Conservation (phyloP, 495 filamentous ascomycete species). For the Endocarpon pusillum region DNA sequence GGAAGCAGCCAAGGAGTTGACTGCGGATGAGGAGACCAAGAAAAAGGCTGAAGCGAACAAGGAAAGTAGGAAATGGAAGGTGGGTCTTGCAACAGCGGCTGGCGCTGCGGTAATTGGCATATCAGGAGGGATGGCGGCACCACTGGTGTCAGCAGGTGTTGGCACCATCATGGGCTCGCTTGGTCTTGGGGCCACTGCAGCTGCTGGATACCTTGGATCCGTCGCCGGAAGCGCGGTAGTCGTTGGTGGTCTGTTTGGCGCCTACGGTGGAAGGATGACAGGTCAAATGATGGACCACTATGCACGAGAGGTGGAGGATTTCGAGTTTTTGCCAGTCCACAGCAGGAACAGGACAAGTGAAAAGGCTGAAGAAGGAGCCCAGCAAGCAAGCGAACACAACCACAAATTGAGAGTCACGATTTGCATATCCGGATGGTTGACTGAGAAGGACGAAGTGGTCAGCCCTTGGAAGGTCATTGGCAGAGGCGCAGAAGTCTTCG, state of each 20-base stretch:
- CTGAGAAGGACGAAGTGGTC: constrained; percentile 47
- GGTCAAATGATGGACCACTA: constrained; percentile 78
- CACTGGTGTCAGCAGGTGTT: constrained; percentile 65
- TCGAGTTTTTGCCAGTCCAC: constrained; percentile 66
- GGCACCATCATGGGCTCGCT: constrained; percentile 68
- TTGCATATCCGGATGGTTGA: constrained; percentile 69
- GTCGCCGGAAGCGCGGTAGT: constrained; percentile 60
- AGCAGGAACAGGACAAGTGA: constrained; percentile 22
- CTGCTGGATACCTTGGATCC: constrained; percentile 62
- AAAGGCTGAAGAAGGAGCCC: constrained; percentile 26
- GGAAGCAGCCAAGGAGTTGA: constrained; percentile 52
- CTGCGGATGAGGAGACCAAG: constrained; percentile 46
- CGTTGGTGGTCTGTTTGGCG: constrained; percentile 74
- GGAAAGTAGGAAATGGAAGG: constrained; percentile 54
- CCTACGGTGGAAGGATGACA: constrained; percentile 73
- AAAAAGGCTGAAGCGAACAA: constrained; percentile 52
- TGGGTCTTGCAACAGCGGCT: constrained; percentile 64
- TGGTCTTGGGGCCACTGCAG: constrained; percentile 61
- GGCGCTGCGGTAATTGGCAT: constrained; percentile 64
- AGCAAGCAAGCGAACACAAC: constrained; percentile 22
- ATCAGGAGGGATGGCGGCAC: constrained; percentile 65
- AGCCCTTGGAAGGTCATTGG: constrained; percentile 64
- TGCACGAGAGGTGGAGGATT: constrained; percentile 72
- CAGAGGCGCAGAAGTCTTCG: constrained; percentile 57
- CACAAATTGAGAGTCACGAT: constrained; percentile 68